Evolutionary conservation across 331 rosid species (phyloP).

Genomic region (Spiraea crenata): DNA sequence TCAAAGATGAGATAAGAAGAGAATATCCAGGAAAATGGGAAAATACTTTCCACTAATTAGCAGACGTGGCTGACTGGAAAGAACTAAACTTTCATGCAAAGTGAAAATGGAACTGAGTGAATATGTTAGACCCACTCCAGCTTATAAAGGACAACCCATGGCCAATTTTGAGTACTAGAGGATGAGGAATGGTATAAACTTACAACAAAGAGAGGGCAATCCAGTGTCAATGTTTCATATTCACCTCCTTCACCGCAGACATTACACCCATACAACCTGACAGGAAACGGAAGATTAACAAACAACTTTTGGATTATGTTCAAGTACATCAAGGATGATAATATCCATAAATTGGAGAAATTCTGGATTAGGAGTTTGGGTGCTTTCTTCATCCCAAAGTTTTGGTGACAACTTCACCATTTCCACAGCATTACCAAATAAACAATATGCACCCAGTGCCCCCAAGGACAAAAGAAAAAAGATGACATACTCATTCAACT

Average conservation of each 20-base stretch:
- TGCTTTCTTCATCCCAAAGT: neutral
- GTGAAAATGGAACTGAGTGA: neutral
- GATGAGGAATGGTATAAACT: slow-evolving; percentile 27
- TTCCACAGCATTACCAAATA: neutral
- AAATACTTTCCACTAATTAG: neutral
- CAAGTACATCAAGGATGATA: slow-evolving; percentile 9
- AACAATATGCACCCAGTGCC: neutral
- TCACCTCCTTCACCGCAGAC: slow-evolving; percentile 99
- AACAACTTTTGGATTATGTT: slow-evolving; percentile 11
- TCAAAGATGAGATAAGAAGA: neutral
- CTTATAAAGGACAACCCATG: neutral
- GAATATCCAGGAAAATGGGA: neutral
- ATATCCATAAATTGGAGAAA: neutral
- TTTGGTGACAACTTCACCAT: neutral
- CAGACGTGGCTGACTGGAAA: neutral
- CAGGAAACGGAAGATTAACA: slow-evolving; percentile 15
- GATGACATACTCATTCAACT: slow-evolving; percentile 71
- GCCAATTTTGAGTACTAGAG: neutral
- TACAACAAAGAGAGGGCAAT: slow-evolving; percentile 89
- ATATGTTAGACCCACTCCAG: neutral
- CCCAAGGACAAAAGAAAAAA: slow-evolving; percentile 16
- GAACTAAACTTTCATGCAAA: neutral
- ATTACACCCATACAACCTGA: slow-evolving; percentile 83
- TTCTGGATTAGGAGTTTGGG: neutral
- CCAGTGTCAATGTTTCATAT: slow-evolving; percentile 92